These are phyloP conservation scores for Noccaea caerulescens DNA, from an alignment of 345 rosid genomes.

Conservation along the genomic window DNA sequence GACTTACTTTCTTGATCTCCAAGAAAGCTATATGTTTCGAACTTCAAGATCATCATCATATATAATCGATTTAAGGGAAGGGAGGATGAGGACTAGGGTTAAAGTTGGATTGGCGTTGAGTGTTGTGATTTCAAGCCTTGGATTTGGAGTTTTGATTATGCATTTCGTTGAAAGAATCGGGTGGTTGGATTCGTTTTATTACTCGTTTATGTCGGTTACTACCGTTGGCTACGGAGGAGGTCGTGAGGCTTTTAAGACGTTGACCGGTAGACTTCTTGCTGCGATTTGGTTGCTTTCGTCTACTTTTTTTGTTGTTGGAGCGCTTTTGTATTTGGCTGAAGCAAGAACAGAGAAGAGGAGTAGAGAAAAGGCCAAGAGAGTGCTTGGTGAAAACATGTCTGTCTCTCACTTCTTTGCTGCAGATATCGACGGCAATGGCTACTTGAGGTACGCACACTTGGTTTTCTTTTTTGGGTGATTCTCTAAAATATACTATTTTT, in stretches of 20 bases:
- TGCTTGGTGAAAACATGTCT: conserved; percentile 82
- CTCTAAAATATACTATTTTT: too few relatives aligned
- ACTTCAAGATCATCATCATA: conserved; percentile 51
- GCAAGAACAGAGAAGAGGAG: conserved; percentile 87
- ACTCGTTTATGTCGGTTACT: conserved; percentile 94
- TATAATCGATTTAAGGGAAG: conserved; percentile 82
- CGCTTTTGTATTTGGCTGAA: conserved; percentile 81
- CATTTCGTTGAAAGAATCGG: conserved; percentile 75
- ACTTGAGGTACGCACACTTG: conserved; percentile 57
- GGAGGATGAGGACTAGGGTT: conserved; percentile 94
- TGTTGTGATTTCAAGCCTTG: conserved; percentile 82
- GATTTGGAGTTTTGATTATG: conserved; percentile 75
- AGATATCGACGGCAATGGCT: conserved; percentile 80
- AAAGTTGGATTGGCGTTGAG: conserved; percentile 91
- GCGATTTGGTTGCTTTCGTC: conserved; percentile 89
- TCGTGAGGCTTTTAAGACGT: conserved; percentile 58
- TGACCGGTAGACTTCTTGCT: conserved; percentile 80
- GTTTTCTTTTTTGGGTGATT: too few relatives aligned
- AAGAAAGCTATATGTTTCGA: conserved; percentile 73
- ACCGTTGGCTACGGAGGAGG: conserved; percentile 94
- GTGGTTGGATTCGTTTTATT: conserved; percentile 88
- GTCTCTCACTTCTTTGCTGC: conserved; percentile 85
- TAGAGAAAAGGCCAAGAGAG: conserved; percentile 74
- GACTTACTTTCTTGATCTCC: conserved; percentile 82
- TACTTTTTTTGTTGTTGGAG: conserved; percentile 79